These are phyloP conservation scores for Thuja plicata DNA, from an alignment of 83 land plant genomes.

Conservation along the genomic window DNA sequence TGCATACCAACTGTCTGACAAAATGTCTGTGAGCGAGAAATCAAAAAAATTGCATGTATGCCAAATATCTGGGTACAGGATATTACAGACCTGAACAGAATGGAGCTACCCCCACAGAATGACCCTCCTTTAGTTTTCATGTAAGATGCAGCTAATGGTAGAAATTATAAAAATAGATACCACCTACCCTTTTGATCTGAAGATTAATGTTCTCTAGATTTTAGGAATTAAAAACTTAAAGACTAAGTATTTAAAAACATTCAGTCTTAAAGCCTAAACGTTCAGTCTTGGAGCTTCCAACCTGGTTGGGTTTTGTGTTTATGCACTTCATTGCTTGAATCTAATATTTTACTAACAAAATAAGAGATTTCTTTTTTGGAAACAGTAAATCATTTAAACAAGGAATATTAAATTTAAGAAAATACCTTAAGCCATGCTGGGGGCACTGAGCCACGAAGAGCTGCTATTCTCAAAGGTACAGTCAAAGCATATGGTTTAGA, in stretches of 20 bases:
- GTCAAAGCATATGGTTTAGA: slow-evolving; percentile 71
- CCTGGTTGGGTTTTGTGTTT: background rate
- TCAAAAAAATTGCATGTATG: too few species aligned
- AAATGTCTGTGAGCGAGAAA: too few species aligned
- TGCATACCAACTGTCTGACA: too few species aligned
- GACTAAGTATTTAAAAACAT: background rate
- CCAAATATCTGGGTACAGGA: too few species aligned
- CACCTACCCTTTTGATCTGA: background rate
- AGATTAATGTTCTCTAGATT: background rate
- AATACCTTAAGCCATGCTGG: slow-evolving; percentile 87
- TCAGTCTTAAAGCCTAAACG: background rate
- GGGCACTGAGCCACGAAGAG: slow-evolving; percentile 78
- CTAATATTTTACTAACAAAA: background rate
- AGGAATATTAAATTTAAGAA: background rate
- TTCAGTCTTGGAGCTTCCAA: background rate
- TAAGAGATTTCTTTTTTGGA: background rate
- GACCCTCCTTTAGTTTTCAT: background rate
- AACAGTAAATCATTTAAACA: background rate
- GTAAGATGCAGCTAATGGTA: background rate
- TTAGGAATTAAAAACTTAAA: background rate
- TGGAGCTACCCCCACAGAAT: background rate
- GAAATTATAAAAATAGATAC: background rate
- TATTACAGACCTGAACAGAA: background rate
- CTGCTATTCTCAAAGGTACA: slow-evolving; percentile 77
- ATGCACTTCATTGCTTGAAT: background rate